Evolutionary conservation across 2,329 filamentous ascomycete genomes (phyloP).

Genomic region (Sordariomycetes sp.): DNA sequence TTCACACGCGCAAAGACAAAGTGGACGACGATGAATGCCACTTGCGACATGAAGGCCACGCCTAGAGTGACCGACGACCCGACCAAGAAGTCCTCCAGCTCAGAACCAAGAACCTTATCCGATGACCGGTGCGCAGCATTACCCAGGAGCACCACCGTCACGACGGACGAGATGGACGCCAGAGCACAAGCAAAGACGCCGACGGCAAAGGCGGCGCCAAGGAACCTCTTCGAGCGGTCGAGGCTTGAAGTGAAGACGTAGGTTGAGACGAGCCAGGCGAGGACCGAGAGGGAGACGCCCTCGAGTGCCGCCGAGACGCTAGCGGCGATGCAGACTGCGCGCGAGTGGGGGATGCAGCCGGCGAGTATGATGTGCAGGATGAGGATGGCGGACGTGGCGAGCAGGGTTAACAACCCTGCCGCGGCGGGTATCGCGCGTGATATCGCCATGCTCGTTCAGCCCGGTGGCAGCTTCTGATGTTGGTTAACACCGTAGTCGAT

Average conservation of each 20-base stretch:
- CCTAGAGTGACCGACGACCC: conserved; percentile 30
- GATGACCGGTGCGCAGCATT: conserved; percentile 15
- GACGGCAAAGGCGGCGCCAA: conserved; percentile 20
- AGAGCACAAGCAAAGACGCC: conserved; percentile 26
- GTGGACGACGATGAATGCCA: conserved; percentile 31
- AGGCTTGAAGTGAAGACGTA: conserved; percentile 13
- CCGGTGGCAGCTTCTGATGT: neutral
- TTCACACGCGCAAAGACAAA: conserved; percentile 23
- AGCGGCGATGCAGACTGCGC: conserved; percentile 19
- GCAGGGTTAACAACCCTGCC: conserved; percentile 1
- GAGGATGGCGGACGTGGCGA: conserved; percentile 20
- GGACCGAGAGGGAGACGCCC: conserved; percentile 18
- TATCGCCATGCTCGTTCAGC: conserved; percentile 1
- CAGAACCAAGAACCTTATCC: conserved; percentile 17
- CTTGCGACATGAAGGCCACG: conserved; percentile 29
- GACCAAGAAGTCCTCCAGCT: conserved; percentile 22
- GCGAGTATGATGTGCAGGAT: conserved; percentile 26
- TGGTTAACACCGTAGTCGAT: neutral
- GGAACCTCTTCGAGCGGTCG: conserved; percentile 11
- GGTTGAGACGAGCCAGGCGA: conserved; percentile 18
- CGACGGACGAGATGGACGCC: conserved; percentile 30
- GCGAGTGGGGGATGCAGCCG: conserved; percentile 14
- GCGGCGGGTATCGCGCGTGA: neutral
- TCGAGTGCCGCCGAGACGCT: conserved; percentile 24
- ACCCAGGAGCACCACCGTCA: conserved; percentile 25